Evolutionary conservation across 257 asterid genomes (phyloP).

Genomic region (Handroanthus guayacan): DNA sequence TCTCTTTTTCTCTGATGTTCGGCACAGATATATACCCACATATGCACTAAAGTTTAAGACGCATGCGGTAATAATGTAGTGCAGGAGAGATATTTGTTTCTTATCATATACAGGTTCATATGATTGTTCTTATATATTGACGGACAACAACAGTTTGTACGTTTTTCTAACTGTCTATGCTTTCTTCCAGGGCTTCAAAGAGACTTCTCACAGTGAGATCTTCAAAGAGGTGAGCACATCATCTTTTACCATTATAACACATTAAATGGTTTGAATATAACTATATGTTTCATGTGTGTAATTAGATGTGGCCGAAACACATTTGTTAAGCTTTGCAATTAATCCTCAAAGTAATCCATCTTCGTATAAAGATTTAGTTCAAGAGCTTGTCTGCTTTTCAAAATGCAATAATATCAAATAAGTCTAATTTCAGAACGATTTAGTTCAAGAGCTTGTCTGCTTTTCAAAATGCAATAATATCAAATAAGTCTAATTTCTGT

Average conservation of each 20-base stretch:
- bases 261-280: background rate
- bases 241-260: conserved; percentile 16
- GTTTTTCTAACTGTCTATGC: background rate
- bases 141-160: conserved; percentile 22
- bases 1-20: conserved; percentile 29
- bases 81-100: background rate
- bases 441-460: background rate
- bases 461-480: background rate
- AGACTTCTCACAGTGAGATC: conserved; percentile 70
- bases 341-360: conserved; percentile 20
- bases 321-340: background rate
- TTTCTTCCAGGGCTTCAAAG: conserved; percentile 70
- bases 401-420: background rate
- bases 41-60: conserved; percentile 1
- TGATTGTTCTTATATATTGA: background rate
- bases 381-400: background rate
- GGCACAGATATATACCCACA: background rate
- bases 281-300: background rate
- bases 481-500: background rate
- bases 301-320: background rate
- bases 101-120: background rate
- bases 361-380: background rate
- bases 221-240: conserved; percentile 75
- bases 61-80: conserved; percentile 11
- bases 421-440: no score